Evolutionary conservation across 129 eudicot species (phyloP), one percentile per base, ranked within the genome.

Genomic region (Smallanthus sonchifolius): DNA sequence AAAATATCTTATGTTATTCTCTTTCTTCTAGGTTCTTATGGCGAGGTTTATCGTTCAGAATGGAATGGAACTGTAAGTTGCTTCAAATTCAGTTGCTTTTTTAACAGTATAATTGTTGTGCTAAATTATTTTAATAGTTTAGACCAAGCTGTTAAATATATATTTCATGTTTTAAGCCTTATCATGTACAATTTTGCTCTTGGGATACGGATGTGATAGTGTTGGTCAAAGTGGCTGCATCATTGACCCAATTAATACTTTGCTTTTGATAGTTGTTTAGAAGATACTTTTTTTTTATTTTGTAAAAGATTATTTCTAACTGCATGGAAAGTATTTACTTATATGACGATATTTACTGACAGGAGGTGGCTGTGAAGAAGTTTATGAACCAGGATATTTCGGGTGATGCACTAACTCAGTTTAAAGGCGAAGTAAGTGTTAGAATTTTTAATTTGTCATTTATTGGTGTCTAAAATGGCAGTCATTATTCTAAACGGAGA

Each of bases 321-420:
- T 37, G 49, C 55, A 51, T 19, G 51, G 6, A 19, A 44, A 11
- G 60, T 65, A 15, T 44, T 42, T 6, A 39, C 36, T 56, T 63
- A 37, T 20, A 34, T 39, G 37, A 60, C 67, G 84, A 44, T 75
- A 3, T 79, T 55, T 70, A 44, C 39, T 76, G 62, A 72, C 97
- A 95, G 97, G 97, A 95, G 84, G 99, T 95, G 75, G 99, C 97
- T 47, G 97, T 90, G 82, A 93, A 93, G 84, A 93, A 88, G 70
- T 91, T 95, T 54, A 86, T 95, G 91, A 81, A 91, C 62, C 99
- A 95, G 78, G 97, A 95, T 78, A 83, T 95, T 60, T 84, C 96
- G 35, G 88, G 96, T 14, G 93, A 88, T 85, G 97, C 96, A 70
- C 87, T 91, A 9, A 82, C 77, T 74, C 99, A 91, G 65, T 95